Conservation (phyloP, 176 grass and related monocot genomes). For the Carex kokanica region DNA sequence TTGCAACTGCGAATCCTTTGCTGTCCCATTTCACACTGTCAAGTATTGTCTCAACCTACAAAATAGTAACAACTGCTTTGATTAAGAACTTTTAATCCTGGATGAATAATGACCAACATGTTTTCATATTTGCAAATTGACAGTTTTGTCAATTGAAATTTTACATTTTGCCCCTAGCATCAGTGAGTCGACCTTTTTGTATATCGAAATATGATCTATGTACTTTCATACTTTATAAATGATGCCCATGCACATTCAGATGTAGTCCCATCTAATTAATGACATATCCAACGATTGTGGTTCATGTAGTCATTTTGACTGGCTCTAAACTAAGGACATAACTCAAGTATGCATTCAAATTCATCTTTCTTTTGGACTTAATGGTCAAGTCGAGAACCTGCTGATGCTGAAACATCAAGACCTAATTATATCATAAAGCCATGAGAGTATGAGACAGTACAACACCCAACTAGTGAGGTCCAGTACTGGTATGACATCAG, state of each 20-base stretch:
- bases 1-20: slow-evolving; percentile 87
- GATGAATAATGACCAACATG: not conserved
- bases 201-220: not conserved
- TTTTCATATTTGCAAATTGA: not conserved
- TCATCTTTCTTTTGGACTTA: not conserved
- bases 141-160: not conserved
- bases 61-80: not conserved
- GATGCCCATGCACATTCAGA: no score
- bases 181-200: not conserved
- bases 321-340: not conserved
- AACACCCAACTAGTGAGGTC: not conserved
- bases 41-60: slow-evolving; percentile 54
- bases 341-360: not conserved
- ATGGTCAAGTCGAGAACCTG: not conserved
- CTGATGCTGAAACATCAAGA: not conserved
- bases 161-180: not conserved
- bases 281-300: no score
- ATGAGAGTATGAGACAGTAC: not conserved
- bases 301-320: no score
- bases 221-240: no score
- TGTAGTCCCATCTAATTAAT: no score
- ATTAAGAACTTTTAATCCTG: not conserved
- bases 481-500: not conserved
- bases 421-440: not conserved
- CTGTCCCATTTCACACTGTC: slow-evolving; percentile 81